Evolutionary conservation across 192 early-diverging fungal species (phyloP).

Genomic region (Lobosporangium transversale): DNA sequence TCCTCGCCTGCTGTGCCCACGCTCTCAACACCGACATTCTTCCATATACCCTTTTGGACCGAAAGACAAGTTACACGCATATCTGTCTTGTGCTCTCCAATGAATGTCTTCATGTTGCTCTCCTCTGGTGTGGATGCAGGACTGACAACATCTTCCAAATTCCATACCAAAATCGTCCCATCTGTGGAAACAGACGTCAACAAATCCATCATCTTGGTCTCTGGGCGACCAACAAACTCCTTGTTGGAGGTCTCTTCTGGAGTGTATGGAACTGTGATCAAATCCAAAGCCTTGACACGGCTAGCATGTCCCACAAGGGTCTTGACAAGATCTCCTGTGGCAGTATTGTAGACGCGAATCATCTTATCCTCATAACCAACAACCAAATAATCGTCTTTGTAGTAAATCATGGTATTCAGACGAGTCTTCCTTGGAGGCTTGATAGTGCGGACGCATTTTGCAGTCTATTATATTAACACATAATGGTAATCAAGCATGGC

Average conservation of each 20-base stretch:
- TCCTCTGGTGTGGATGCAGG: conserved; percentile 23
- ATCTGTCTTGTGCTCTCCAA: conserved; percentile 49
- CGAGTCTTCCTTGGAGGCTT: conserved; percentile 44
- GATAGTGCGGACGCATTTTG: conserved; percentile 45
- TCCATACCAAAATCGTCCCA: conserved; percentile 77
- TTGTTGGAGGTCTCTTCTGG: conserved; percentile 50
- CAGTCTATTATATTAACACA: conserved; percentile 34
- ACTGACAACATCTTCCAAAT: conserved; percentile 55
- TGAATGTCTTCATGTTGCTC: conserved; percentile 51
- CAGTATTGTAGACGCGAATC: conserved; percentile 61
- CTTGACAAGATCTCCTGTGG: conserved; percentile 56
- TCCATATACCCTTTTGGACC: conserved; percentile 47
- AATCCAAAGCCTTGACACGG: conserved; percentile 61
- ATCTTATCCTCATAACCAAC: conserved; percentile 71
- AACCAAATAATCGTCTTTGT: conserved; percentile 62
- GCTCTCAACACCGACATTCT: conserved; percentile 22
- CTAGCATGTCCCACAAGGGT: conserved; percentile 57
- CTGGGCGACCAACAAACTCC: conserved; percentile 19
- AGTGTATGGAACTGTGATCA: conserved; percentile 47
- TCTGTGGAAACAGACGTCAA: conserved; percentile 71
- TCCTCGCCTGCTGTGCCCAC: conserved; percentile 7
- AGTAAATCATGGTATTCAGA: conserved; percentile 29
- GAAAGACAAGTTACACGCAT: conserved; percentile 45
- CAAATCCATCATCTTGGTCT: conserved; percentile 34
- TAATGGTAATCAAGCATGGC: background rate